Base-by-base conservation (phyloP, 164 flowering plant species). In the Amborella trichopoda region DNA sequence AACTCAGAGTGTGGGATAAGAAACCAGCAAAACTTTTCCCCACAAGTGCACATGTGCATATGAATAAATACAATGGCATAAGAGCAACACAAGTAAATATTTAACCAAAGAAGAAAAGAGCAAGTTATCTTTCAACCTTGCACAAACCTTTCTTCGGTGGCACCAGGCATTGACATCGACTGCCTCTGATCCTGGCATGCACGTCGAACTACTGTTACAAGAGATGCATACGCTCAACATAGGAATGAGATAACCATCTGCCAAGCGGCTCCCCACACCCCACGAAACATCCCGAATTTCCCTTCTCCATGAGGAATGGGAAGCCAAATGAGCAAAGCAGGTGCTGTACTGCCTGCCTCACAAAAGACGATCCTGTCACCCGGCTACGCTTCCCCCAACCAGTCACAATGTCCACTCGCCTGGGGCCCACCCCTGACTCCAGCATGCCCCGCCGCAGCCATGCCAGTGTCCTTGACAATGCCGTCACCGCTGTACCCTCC, bases 301-400 rank as follows among this genome's bases (percentile, higher is more conserved):
- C 91, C 49, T 76, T 80, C 49, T 79, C 89, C 0, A 78, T 69
- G 55, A 68, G 70, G 51, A 91, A 87, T 23, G 99, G 99, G 43
- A 88, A 93, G 20, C 74, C 52, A 50, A 93, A 93, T 17, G 79
- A 58, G 40, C 67, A 46, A 22, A 88, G 79, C 52, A 93, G 68
- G 19, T 93, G 84, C 48, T 81, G 74, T 37, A 93, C 95, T 1
- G 95, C 70, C 54, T 82, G 82, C 54, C 96, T 71, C 28, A 87
- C 96, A 37, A 93, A 37, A 27, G 96, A 88, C 5, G 94, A 22
- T 46, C 99, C 99, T 1, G 95, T 84, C 26, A 93, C 91, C 64
- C 79, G 56, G 58, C 96, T 93, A 48, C 99, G 71, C n/a, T 94
- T 65, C 3, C 99, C 96, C 99, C 99, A 84, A 2, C 99, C 96